A percentile compares a stretch with the other conserved stretches of the same genome.
Conservation (phyloP, 2,329 filamentous ascomycete species). For the Setomelanomma holmii region DNA sequence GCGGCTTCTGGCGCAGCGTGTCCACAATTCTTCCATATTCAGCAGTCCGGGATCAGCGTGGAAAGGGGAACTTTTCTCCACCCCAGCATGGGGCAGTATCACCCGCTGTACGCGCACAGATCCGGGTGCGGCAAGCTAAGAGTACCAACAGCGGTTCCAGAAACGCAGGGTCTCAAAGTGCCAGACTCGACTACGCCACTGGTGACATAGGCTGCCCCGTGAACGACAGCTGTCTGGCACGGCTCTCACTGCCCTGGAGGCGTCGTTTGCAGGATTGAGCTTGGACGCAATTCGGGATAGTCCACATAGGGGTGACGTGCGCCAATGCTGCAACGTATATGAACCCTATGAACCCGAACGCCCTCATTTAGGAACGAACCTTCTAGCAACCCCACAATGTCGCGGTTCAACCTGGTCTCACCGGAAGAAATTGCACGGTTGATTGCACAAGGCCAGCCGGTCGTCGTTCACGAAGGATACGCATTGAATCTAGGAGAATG, state of each 20-base stretch:
- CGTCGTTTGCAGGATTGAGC: background rate
- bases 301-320: background rate
- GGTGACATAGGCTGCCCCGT: background rate
- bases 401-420: slow-evolving; percentile 47
- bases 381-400: slow-evolving; percentile 19
- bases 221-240: background rate
- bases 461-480: slow-evolving; percentile 64
- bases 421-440: slow-evolving; percentile 57
- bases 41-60: background rate
- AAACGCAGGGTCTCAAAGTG: background rate
- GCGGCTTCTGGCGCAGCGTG: background rate
- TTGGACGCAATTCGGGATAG: background rate
- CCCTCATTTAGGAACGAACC: background rate
- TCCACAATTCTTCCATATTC: background rate
- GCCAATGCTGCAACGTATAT: background rate
- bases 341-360: background rate
- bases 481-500: slow-evolving; percentile 65
- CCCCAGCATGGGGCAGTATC: background rate
- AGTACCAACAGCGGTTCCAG: background rate
- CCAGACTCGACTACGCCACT: background rate
- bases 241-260: background rate
- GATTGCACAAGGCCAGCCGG: slow-evolving; percentile 62
- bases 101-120: background rate
- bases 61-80: background rate
- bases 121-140: background rate